Conservation (phyloP, 164 flowering plant genomes). For the Aristolochia contorta region DNA sequence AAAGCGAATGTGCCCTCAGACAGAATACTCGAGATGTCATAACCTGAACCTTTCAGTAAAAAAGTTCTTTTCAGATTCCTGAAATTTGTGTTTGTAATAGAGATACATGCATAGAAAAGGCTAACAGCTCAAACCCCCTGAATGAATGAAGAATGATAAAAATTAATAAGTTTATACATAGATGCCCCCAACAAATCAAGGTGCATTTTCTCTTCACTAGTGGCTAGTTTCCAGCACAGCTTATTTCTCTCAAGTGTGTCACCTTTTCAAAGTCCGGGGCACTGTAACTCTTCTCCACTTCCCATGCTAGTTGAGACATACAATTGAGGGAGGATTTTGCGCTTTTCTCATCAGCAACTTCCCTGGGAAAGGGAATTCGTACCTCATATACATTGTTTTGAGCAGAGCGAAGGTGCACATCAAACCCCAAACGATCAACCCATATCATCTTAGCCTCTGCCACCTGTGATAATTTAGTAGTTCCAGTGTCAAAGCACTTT, state of each 20-base stretch:
- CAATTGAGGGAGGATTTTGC: slow-evolving; percentile 82
- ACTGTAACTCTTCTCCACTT: slow-evolving; percentile 65
- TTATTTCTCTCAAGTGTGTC: slow-evolving; percentile 42
- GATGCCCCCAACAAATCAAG: too few relatives aligned
- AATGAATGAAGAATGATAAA: too few relatives aligned
- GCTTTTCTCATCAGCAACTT: slow-evolving; percentile 76
- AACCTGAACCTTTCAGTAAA: too few relatives aligned
- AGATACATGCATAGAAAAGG: too few relatives aligned
- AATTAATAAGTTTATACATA: too few relatives aligned
- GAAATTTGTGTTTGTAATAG: too few relatives aligned
- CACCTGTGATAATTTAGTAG: slow-evolving; percentile 34
- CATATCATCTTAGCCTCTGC: slow-evolving; percentile 68
- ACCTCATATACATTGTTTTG: slow-evolving; percentile 40
- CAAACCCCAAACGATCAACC: slow-evolving; percentile 90
- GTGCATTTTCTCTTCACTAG: not conserved
- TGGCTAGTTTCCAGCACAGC: not conserved
- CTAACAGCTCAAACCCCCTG: too few relatives aligned
- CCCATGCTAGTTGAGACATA: slow-evolving; percentile 96
- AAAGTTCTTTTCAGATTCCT: too few relatives aligned
- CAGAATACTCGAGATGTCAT: too few relatives aligned
- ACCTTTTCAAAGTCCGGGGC: slow-evolving; percentile 59
- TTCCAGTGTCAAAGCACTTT: not conserved
- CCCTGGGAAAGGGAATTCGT: slow-evolving; percentile 84
- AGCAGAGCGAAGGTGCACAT: slow-evolving; percentile 48
- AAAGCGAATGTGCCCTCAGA: too few relatives aligned